Conservation (phyloP, 768 basidiomycete species). For the Mycena metata region DNA sequence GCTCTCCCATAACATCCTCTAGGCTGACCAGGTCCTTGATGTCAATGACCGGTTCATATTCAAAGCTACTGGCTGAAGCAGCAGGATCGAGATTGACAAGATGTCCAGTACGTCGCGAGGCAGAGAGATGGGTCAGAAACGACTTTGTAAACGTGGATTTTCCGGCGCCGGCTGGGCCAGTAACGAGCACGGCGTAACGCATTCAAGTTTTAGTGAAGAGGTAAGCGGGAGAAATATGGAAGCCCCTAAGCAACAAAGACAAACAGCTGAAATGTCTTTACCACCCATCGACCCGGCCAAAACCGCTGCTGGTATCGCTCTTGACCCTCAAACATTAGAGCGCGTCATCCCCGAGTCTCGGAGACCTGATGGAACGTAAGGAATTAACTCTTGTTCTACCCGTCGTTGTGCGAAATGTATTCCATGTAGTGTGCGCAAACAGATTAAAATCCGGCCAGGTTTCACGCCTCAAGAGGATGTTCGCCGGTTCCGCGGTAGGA, state of each 20-base stretch:
- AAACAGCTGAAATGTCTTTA: conserved; percentile 50
- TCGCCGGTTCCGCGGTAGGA: conserved; percentile 78
- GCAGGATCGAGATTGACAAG: conserved; percentile 98
- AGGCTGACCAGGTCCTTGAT: conserved; percentile 93
- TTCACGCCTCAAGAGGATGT: conserved; percentile 97
- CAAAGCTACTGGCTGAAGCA: conserved; percentile 86
- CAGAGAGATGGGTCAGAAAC: conserved; percentile 89
- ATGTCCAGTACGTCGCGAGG: conserved; percentile 87
- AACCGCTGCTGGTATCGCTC: conserved; percentile 80
- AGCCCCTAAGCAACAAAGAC: neutral
- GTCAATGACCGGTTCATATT: conserved; percentile 93
- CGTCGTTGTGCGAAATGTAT: conserved; percentile 36
- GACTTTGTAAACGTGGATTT: conserved; percentile 95
- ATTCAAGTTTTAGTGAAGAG: conserved; percentile 56
- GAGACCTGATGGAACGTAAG: conserved; percentile 89
- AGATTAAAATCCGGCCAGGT: conserved; percentile 90
- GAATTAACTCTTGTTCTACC: conserved; percentile 35
- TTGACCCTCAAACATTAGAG: conserved; percentile 89
- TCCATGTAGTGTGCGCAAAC: conserved; percentile 79
- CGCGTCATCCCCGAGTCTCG: conserved; percentile 89
- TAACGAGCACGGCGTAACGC: conserved; percentile 91
- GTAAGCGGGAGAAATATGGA: neutral
- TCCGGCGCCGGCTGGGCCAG: conserved; percentile 98
- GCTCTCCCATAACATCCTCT: conserved; percentile 96
- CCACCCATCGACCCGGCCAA: conserved; percentile 83